Percentiles rank a stretch among this genome's conserved stretches.
These are phyloP conservation scores for Thamnidium elegans DNA, from an alignment of 192 early-diverging fungal species.

Conservation along the genomic window DNA sequence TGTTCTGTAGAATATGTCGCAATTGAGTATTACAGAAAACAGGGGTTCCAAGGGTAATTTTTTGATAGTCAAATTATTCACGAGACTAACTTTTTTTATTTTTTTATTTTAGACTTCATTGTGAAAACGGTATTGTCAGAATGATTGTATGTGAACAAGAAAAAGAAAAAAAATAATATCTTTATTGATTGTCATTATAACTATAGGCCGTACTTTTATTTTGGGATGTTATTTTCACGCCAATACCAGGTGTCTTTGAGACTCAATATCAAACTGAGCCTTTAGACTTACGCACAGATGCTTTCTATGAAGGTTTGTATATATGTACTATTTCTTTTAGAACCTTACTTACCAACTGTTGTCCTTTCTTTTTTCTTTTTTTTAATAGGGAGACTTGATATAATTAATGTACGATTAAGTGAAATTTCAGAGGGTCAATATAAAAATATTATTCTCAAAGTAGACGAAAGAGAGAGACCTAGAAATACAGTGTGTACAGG, in stretches of 20 bases:
- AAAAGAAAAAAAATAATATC: neutral
- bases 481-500: constrained; percentile 46
- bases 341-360: neutral
- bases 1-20: constrained; percentile 64
- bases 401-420: constrained; percentile 38
- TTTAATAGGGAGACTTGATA: constrained; percentile 33
- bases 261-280: constrained; percentile 67
- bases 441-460: constrained; percentile 33
- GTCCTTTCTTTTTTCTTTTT: too few species aligned
- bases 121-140: constrained; percentile 58
- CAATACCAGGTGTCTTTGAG: constrained; percentile 64
- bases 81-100: neutral
- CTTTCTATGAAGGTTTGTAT: constrained; percentile 54
- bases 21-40: constrained; percentile 58
- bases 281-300: constrained; percentile 62
- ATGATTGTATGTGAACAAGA: constrained; percentile 38
- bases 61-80: neutral
- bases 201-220: constrained; percentile 58
- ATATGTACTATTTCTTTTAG: neutral
- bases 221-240: constrained; percentile 67
- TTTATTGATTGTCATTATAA: neutral
- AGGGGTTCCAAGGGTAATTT: constrained; percentile 53
- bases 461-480: constrained; percentile 40
- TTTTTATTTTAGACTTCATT: constrained; percentile 43
- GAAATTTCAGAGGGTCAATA: constrained; percentile 31